phyloP scores from a whole-genome alignment of 768 basidiomycete species.

The Naematelia aurantialba region DNA sequence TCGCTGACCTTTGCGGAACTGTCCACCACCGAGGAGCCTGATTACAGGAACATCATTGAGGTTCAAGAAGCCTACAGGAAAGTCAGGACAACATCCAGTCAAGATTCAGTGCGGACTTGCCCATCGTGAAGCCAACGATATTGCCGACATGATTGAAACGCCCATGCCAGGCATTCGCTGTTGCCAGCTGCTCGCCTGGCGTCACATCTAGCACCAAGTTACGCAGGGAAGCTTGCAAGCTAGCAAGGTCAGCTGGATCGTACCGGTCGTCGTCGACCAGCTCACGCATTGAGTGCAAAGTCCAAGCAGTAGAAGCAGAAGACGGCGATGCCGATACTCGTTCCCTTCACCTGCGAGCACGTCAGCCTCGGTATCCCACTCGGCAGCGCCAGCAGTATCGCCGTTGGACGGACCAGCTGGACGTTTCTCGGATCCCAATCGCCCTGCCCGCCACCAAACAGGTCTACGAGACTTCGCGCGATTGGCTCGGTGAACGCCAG shows the following conservation, averaged over 20 bases:
- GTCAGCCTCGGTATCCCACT: not conserved
- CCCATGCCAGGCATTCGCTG: slow-evolving; percentile 97
- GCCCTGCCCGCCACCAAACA: slow-evolving; percentile 69
- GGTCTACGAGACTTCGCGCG: slow-evolving; percentile 70
- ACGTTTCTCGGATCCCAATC: slow-evolving; percentile 80
- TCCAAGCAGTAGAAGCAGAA: slow-evolving; percentile 89
- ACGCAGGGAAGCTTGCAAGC: slow-evolving; percentile 70
- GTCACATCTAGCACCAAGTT: slow-evolving; percentile 91
- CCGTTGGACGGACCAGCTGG: slow-evolving; percentile 59
- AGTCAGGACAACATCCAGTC: not conserved
- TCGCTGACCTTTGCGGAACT: slow-evolving; percentile 71
- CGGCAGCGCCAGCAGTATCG: too few relatives aligned
- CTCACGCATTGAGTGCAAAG: slow-evolving; percentile 86
- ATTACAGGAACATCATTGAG: slow-evolving; percentile 74
- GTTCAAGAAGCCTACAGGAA: slow-evolving; percentile 71
- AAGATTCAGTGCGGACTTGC: slow-evolving; percentile 52
- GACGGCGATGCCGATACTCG: slow-evolving; percentile 79
- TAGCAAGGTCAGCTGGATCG: slow-evolving; percentile 8
- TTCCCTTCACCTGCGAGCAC: slow-evolving; percentile 58
- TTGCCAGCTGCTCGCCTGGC: slow-evolving; percentile 80
- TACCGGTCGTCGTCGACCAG: not conserved
- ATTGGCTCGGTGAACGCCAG: slow-evolving; percentile 78
- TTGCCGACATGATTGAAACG: slow-evolving; percentile 96
- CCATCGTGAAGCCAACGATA: slow-evolving; percentile 88
- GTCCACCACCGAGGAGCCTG: slow-evolving; percentile 75